Evolutionary conservation across 1,139 yeast species (phyloP).

Genomic region (Candida sojae): DNA sequence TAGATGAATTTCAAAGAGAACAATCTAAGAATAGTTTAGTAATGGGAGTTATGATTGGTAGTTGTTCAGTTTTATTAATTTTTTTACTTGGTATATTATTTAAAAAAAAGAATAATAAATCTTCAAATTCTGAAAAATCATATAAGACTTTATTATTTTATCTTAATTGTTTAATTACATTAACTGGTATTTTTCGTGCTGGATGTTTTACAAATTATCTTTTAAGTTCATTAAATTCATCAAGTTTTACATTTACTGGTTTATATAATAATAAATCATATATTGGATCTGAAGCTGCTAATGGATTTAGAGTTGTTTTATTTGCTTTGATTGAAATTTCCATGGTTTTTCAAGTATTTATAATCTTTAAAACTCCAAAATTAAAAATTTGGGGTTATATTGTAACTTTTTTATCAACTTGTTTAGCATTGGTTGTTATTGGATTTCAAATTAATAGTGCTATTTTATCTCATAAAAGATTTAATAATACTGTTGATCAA

Average conservation of each 20-base stretch:
- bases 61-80: conserved; percentile 24
- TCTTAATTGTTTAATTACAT: conserved; percentile 61
- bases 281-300: conserved; percentile 54
- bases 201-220: conserved; percentile 57
- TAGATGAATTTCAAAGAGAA: conserved; percentile 7
- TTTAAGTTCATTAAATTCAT: conserved; percentile 51
- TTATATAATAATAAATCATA: conserved; percentile 25
- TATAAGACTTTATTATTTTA: conserved; percentile 58
- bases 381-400: conserved; percentile 36
- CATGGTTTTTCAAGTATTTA: conserved; percentile 66
- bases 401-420: conserved; percentile 40
- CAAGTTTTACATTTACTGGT: conserved; percentile 55
- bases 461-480: conserved; percentile 16
- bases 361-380: conserved; percentile 63
- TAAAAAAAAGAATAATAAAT: background rate
- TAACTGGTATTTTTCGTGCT: conserved; percentile 58
- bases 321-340: conserved; percentile 63
- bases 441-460: conserved; percentile 52
- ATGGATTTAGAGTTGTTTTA: conserved; percentile 59
- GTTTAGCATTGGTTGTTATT: conserved; percentile 51
- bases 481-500: conserved; percentile 1
- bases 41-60: conserved; percentile 30
- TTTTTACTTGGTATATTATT: conserved; percentile 37
- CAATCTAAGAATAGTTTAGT: conserved; percentile 7
- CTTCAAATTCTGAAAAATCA: conserved; percentile 25